These are phyloP conservation scores for Candida berthetii DNA, from an alignment of 805 yeast species.

Conservation along the genomic window DNA sequence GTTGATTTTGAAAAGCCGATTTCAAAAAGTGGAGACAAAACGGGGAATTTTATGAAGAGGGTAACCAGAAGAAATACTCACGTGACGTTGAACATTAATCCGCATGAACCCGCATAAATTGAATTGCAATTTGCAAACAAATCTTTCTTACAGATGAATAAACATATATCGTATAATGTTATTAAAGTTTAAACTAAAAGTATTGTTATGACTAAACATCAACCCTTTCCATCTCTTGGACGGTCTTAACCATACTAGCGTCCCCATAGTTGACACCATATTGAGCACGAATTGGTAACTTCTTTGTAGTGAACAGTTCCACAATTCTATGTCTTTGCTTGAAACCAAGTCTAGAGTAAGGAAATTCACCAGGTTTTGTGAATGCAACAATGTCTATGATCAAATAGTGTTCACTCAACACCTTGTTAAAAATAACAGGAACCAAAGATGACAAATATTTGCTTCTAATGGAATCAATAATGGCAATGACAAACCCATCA, in stretches of 20 bases:
- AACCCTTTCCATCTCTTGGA: slow-evolving; percentile 44
- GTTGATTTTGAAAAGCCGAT: too few relatives aligned
- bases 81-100: too few relatives aligned
- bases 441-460: slow-evolving; percentile 64
- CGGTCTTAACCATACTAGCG: slow-evolving; percentile 47
- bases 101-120: too few relatives aligned
- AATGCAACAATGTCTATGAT: slow-evolving; percentile 82
- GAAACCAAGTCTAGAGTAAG: slow-evolving; percentile 65
- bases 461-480: slow-evolving; percentile 55
- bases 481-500: slow-evolving; percentile 70
- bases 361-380: slow-evolving; percentile 55
- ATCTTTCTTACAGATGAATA: too few relatives aligned
- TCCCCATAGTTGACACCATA: slow-evolving; percentile 67
- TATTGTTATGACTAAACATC: too few relatives aligned
- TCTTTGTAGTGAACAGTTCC: slow-evolving; percentile 45
- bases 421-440: slow-evolving; percentile 74
- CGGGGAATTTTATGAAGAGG: too few relatives aligned
- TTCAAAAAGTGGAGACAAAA: too few relatives aligned
- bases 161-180: too few relatives aligned
- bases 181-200: too few relatives aligned
- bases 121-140: too few relatives aligned
- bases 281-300: slow-evolving; percentile 32
- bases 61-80: too few relatives aligned
- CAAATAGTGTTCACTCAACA: slow-evolving; percentile 76
- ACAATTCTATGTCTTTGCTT: slow-evolving; percentile 72